Evolutionary conservation across 2,329 filamentous ascomycete genomes (phyloP).

Genomic region (Colletotrichum simmondsii): DNA sequence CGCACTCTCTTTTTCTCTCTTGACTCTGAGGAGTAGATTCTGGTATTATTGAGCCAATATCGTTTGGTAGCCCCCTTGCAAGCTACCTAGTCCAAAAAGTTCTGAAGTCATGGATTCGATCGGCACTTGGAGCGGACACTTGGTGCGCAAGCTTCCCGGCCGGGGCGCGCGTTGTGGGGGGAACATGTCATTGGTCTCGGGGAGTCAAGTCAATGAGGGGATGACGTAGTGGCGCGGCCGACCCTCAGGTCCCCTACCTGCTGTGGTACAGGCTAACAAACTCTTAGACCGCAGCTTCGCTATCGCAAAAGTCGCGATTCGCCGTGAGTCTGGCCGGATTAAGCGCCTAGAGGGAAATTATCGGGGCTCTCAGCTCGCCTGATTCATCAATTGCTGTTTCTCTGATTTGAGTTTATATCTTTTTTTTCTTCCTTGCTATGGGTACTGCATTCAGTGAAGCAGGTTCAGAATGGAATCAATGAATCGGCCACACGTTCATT

Average conservation of each 20-base stretch:
- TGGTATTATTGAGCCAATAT: not conserved
- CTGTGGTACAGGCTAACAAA: too few relatives aligned
- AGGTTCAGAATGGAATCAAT: not conserved
- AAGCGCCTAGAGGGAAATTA: slow-evolving; percentile 6
- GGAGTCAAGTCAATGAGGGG: not conserved
- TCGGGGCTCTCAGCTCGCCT: not conserved
- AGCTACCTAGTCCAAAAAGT: not conserved
- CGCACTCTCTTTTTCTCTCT: not conserved
- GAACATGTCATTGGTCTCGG: slow-evolving; percentile 29
- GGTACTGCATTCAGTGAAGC: not conserved
- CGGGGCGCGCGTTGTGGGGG: slow-evolving; percentile 27
- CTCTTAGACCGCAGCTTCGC: not conserved
- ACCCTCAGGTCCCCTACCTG: not conserved
- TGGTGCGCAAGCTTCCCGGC: not conserved
- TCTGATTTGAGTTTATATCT: not conserved
- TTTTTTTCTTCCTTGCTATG: not conserved
- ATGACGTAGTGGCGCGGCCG: slow-evolving; percentile 24
- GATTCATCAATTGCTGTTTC: not conserved
- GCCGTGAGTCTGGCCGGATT: not conserved
- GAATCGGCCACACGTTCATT: too few relatives aligned
- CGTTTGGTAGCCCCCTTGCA: not conserved
- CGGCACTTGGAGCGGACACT: slow-evolving; percentile 22
- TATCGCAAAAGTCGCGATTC: not conserved
- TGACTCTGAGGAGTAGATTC: not conserved
- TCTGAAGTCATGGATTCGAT: slow-evolving; percentile 31